Evolutionary conservation across 75 land plant genomes (phyloP).

Genomic region (Azolla pinnata): DNA sequence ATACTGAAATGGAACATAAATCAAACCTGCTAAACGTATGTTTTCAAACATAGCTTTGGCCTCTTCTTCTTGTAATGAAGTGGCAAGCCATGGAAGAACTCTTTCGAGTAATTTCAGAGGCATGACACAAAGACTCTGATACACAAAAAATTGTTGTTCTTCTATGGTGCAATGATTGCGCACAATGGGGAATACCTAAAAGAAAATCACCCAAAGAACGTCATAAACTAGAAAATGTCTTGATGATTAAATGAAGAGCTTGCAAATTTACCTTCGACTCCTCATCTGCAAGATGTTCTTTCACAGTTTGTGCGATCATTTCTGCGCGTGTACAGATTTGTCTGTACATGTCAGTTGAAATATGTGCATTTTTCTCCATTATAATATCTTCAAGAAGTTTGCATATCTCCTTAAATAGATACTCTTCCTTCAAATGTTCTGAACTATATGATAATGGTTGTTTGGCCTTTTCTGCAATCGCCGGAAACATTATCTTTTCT

Average conservation of each 20-base stretch:
- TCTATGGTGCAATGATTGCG: constrained; percentile 34
- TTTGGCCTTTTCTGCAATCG: constrained; percentile 16
- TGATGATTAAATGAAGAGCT: not conserved
- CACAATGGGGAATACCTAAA: constrained; percentile 45
- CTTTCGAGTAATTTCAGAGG: constrained; percentile 56
- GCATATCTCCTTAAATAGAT: constrained; percentile 26
- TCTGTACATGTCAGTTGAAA: constrained; percentile 41
- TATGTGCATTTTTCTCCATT: constrained; percentile 3
- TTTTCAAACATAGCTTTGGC: constrained; percentile 32
- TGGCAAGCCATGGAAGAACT: constrained; percentile 53
- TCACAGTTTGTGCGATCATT: constrained; percentile 49
- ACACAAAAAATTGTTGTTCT: constrained; percentile 40
- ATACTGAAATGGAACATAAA: not conserved
- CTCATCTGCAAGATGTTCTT: constrained; percentile 57
- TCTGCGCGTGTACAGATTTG: constrained; percentile 59
- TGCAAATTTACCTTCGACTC: constrained; percentile 48
- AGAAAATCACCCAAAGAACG: not conserved
- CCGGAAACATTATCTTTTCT: constrained; percentile 46
- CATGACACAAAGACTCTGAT: constrained; percentile 49
- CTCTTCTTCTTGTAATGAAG: constrained; percentile 44
- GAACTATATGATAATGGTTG: constrained; percentile 8
- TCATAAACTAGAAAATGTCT: not conserved
- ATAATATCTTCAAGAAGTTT: constrained; percentile 25
- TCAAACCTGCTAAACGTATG: constrained; percentile 40
- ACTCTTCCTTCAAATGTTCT: constrained; percentile 19